Evolutionary conservation across 306 rosid genomes (phyloP), one percentile per base, ranked within the genome.

Genomic region (Hylodesmum podocarpum): DNA sequence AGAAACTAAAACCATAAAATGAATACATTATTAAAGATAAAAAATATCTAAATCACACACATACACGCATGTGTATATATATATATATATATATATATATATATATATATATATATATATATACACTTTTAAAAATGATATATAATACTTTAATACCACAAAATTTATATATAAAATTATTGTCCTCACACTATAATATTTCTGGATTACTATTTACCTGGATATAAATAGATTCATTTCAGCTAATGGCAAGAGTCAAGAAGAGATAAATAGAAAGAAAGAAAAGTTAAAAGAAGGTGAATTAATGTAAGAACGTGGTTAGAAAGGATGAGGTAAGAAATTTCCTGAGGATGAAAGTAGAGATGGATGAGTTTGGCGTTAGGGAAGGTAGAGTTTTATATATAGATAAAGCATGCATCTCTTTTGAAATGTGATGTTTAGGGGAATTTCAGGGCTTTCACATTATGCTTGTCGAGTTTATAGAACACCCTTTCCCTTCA

Each of bases 371-470:
- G 77, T 37, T 19, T 18, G 76, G 16, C 2, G 18, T 39, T 29
- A 41, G 18, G 81, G 34, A 65, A 44, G 50, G 4, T 41, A 39
- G 44, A 61, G 61, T 57, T 70, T 66, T 66, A 33, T 33, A 33
- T 57, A 40, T 18, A 39, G 9, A 70, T 2, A 74, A 86, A 74
- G 71, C 57, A 66, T 25, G 49, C 67, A 28, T 70, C 39, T 63
- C 81, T 81, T 79, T 79, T 63, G 74, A 61, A 66, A 72, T 43
- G n/a, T 28, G 49, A 78, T 64, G 64, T 72, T 76, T 49, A 28
- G 40, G 78, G 70, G 58, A 71, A 47, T 71, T 73, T 34, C 8
- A 66, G 70, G 66, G 58, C 65, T 75, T 75, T 66, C 82, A 72
- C 72, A 31, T n/a, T 29, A 31, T 37, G 51, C 69, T 72, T 73